A percentile compares a stretch with the other conserved stretches of the same genome.
phyloP scores from a whole-genome alignment of 1,284 basidiomycete genomes.

The Papiliotrema terrestris region DNA sequence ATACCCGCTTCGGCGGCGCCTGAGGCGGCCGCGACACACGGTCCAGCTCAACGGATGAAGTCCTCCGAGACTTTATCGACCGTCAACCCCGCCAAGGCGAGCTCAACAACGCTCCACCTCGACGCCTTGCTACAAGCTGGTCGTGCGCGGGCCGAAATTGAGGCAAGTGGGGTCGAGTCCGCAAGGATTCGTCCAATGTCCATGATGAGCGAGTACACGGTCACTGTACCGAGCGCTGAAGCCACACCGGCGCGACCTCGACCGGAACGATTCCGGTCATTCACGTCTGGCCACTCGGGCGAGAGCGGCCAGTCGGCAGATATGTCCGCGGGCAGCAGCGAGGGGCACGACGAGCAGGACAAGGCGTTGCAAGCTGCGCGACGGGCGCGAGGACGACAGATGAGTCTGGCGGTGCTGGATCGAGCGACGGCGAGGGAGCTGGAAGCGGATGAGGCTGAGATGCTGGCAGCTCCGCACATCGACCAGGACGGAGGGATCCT shows the following conservation, averaged over 20 bases:
- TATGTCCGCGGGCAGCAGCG: neutral
- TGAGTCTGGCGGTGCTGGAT: slow-evolving; percentile 35
- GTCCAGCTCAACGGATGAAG: neutral
- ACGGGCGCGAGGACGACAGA: slow-evolving; percentile 35
- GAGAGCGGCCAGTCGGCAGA: neutral
- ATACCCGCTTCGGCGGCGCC: neutral
- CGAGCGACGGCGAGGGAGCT: slow-evolving; percentile 18
- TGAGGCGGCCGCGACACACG: neutral
- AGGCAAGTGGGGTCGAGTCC: slow-evolving; percentile 6
- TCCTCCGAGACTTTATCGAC: neutral
- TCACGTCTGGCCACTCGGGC: slow-evolving; percentile 16
- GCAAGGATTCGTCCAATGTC: slow-evolving; percentile 14
- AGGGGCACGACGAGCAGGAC: slow-evolving; percentile 18
- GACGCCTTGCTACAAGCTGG: slow-evolving; percentile 32
- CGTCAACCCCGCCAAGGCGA: slow-evolving; percentile 22
- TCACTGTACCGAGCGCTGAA: neutral
- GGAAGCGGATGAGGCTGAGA: slow-evolving; percentile 10
- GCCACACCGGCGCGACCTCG: slow-evolving; percentile 12
- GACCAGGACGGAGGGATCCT: neutral
- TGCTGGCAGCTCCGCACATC: slow-evolving; percentile 4
- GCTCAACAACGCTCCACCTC: slow-evolving; percentile 40
- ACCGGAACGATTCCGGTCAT: slow-evolving; percentile 19
- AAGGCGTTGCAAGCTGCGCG: slow-evolving; percentile 27
- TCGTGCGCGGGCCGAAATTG: slow-evolving; percentile 23
- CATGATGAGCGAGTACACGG: slow-evolving; percentile 20